A percentile compares a stretch with the other conserved stretches of the same genome.
Evolutionary conservation across 345 rosid genomes (phyloP).

Genomic region (Streptanthus diversifolius): DNA sequence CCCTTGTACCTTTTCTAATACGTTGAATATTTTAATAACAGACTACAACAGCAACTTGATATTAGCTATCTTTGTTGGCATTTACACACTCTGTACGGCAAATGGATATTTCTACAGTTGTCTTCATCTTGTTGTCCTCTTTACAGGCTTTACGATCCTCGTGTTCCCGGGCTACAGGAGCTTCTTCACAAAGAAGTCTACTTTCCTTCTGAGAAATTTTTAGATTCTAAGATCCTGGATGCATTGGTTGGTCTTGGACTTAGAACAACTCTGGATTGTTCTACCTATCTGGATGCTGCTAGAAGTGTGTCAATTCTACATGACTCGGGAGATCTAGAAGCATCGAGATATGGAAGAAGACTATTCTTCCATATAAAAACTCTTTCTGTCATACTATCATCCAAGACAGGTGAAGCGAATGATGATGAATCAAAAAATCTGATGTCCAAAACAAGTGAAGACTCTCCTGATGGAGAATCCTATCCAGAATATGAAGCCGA

Average conservation of each 20-base stretch:
- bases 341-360: conserved; percentile 52
- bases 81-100: neutral
- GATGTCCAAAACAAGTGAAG: conserved; percentile 29
- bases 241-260: conserved; percentile 73
- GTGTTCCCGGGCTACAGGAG: conserved; percentile 56
- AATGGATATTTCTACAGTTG: neutral
- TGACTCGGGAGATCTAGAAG: conserved; percentile 56
- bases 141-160: conserved; percentile 95
- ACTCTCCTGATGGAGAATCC: conserved; percentile 32
- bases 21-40: conserved; percentile 19
- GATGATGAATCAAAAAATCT: conserved; percentile 36
- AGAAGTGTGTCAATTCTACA: conserved; percentile 60
- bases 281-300: conserved; percentile 81
- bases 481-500: conserved; percentile 39
- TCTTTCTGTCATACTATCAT: conserved; percentile 55
- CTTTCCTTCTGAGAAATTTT: conserved; percentile 76
- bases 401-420: conserved; percentile 36
- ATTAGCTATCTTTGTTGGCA: conserved; percentile 12
- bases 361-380: conserved; percentile 54
- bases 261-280: conserved; percentile 53
- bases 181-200: conserved; percentile 66
- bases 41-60: neutral
- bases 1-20: neutral
- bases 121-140: conserved; percentile 24
- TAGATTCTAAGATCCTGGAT: conserved; percentile 66